Evolutionary conservation across 2,329 filamentous ascomycete species (phyloP), one percentile per base, ranked within the genome.

Genomic region (Diaporthe sp.): DNA sequence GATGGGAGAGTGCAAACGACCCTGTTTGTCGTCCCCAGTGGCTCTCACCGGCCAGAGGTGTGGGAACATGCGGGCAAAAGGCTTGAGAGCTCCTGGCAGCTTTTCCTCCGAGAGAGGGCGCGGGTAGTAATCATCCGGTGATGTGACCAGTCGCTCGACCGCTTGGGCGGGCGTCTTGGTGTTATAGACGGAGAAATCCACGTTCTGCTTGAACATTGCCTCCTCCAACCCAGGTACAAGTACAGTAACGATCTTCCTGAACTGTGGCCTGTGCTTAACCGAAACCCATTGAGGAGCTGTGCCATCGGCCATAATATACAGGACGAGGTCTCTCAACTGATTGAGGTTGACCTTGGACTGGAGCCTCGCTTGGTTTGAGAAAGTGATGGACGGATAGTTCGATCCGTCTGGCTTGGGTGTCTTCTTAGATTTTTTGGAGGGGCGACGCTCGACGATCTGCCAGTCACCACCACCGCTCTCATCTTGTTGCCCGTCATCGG

Each of bases 211-310:
- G 84, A 98, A 97, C 94, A 98, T 97, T 76, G 92, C 93, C 79
- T 94, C 90, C 81, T 98, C 96, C 32, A 99, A 85, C 0, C 97
- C 97, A 15, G 97, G 97, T 15, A 98, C 92, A 94, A 98, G 96
- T 77, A 99, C 86, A 53, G 94, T 90, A 39, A 98, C 96, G 39
- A 97, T 93, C 84, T 97, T 97, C 76, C 91, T 86, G 78, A 94
- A 91, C 74, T 91, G 87, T 8, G 90, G 88, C 59, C 92, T 87
- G 79, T 93, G 88, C 74, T 86, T 86, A 65, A 93, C 87, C 58
- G 88, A 87, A 58, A 93, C 86, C 90, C 92, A 94, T 78, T 92
- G 89, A 19, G 92, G 92, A 2, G 89, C 88, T 2, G 87, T 80
- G 17, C 91, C 92, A 79, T 94, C 91, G 75, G 92, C 90, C 73